Percentiles rank a stretch among this genome's conserved stretches.
Evolutionary conservation across 176 grass and related monocot genomes (phyloP).

Genomic region (Hordeum vulgare): MorexV3_pseudomolecules_assembly NC_058519.1:41986089-41986588

Average conservation of each 20-base stretch:
- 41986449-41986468: slow-evolving; percentile 60
- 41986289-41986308: slow-evolving; percentile 10
- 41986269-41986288: slow-evolving; percentile 83
- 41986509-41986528: slow-evolving; percentile 6
- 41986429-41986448: slow-evolving; percentile 91
- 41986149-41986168: not conserved
- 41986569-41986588: slow-evolving; percentile 83
- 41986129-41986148: not conserved
- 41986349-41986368: slow-evolving; percentile 23
- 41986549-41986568: slow-evolving; percentile 86
- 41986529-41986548: slow-evolving; percentile 55
- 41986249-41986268: slow-evolving; percentile 95
- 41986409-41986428: slow-evolving; percentile 92
- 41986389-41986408: slow-evolving; percentile 79
- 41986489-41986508: slow-evolving; percentile 13
- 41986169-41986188: not conserved
- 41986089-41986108: slow-evolving; percentile 13
- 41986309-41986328: slow-evolving; percentile 1
- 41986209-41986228: slow-evolving; percentile 88
- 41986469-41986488: slow-evolving; percentile 1
- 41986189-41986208: slow-evolving; percentile 7
- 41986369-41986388: slow-evolving; percentile 87
- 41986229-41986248: slow-evolving; percentile 89
- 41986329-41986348: slow-evolving; percentile 8
- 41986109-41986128: not conserved